These are phyloP conservation scores for Cystobasidium pallidum DNA, from an alignment of 1,284 basidiomycete genomes.

Conservation along the genomic window DNA sequence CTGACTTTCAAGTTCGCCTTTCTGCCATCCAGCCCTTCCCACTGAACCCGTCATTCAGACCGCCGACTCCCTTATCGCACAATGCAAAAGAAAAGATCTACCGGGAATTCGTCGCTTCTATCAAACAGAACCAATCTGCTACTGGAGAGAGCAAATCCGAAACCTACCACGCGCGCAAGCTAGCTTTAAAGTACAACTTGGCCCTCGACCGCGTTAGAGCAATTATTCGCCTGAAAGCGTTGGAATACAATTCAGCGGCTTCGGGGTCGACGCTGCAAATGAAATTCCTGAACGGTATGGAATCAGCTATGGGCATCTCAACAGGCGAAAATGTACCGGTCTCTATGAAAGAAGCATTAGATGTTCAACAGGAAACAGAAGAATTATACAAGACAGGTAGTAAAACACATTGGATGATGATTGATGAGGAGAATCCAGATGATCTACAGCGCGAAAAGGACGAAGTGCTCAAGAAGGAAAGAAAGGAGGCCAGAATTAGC, in stretches of 20 bases:
- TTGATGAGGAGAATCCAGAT: conserved; percentile 33
- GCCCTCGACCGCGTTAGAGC: conserved; percentile 76
- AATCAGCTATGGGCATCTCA: conserved; percentile 37
- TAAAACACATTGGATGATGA: conserved; percentile 33
- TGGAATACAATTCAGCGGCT: conserved; percentile 60
- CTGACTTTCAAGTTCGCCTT: background rate
- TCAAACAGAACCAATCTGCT: conserved; percentile 12
- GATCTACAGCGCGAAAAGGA: conserved; percentile 18
- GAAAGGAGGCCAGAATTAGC: conserved; percentile 7
- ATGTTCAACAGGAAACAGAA: conserved; percentile 31
- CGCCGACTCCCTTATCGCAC: conserved; percentile 73
- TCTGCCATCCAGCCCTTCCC: conserved; percentile 68
- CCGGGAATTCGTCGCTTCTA: conserved; percentile 64
- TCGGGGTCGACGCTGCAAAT: conserved; percentile 26
- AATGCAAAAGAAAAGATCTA: conserved; percentile 58
- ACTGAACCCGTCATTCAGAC: conserved; percentile 75
- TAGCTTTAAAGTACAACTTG: conserved; percentile 66
- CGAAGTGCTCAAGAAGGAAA: conserved; percentile 9
- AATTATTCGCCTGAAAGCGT: conserved; percentile 73
- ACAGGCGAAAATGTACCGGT: conserved; percentile 20
- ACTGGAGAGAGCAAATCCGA: conserved; percentile 46
- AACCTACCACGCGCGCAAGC: conserved; percentile 64
- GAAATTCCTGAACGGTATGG: conserved; percentile 44
- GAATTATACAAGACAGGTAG: conserved; percentile 14
- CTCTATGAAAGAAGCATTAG: conserved; percentile 16